phyloP scores from a whole-genome alignment of 805 yeast genomes.

The Yarrowia sp. region DNA sequence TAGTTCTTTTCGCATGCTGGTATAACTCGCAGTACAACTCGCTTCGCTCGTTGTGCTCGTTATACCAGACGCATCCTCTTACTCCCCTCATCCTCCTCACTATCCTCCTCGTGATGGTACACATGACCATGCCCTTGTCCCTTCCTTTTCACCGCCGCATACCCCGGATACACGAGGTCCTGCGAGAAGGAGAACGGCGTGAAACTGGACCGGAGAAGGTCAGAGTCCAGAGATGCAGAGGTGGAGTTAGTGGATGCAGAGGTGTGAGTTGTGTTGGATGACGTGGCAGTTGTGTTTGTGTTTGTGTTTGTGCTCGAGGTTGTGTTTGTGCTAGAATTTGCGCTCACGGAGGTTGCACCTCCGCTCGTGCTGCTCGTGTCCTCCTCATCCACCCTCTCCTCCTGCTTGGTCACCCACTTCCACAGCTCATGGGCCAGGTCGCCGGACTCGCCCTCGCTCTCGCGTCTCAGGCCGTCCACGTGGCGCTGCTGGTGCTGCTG shows the following conservation, averaged over 20 bases:
- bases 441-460: slow-evolving; percentile 16
- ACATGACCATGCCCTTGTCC: slow-evolving; percentile 31
- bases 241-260: too few relatives aligned
- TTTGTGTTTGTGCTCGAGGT: too few relatives aligned
- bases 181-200: slow-evolving; percentile 16
- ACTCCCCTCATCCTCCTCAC: slow-evolving; percentile 32
- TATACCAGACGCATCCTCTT: slow-evolving; percentile 17
- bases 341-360: neutral
- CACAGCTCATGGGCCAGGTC: slow-evolving; percentile 37
- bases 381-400: slow-evolving; percentile 10
- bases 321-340: neutral
- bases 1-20: neutral
- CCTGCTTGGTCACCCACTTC: slow-evolving; percentile 33
- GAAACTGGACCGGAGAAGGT: neutral
- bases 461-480: slow-evolving; percentile 29
- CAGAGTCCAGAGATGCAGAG: neutral
- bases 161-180: slow-evolving; percentile 24
- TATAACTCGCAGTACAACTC: neutral
- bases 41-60: neutral
- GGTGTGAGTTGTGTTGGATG: neutral
- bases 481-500: slow-evolving; percentile 38
- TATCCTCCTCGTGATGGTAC: slow-evolving; percentile 21
- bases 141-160: slow-evolving; percentile 28
- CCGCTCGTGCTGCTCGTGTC: neutral
- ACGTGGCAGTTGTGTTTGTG: slow-evolving; percentile 1